Percentiles rank a stretch among this genome's conserved stretches.
Conservation (phyloP, 768 basidiomycete species). For the Chiua virens region DNA sequence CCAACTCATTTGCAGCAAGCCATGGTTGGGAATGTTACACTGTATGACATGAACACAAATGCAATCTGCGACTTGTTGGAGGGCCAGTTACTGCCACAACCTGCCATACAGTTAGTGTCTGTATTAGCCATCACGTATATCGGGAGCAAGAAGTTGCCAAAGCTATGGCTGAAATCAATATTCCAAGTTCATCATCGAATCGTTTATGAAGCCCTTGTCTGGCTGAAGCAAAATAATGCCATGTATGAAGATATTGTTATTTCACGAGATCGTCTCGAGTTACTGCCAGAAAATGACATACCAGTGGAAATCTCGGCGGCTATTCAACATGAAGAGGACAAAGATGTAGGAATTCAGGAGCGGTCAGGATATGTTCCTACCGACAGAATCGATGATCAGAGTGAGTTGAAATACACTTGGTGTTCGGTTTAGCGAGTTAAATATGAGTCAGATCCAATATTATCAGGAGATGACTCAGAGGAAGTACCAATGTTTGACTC, state of each 20-base stretch:
- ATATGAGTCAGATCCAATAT: too few relatives aligned
- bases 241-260: constrained; percentile 26
- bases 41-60: constrained; percentile 22
- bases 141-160: constrained; percentile 20
- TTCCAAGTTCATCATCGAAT: constrained; percentile 24
- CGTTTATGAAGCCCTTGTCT: constrained; percentile 28
- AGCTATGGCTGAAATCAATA: constrained; percentile 14
- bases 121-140: constrained; percentile 34
- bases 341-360: constrained; percentile 21
- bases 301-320: constrained; percentile 28
- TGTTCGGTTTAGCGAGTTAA: too few relatives aligned
- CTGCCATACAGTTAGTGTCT: constrained; percentile 21
- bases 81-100: constrained; percentile 28
- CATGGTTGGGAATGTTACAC: constrained; percentile 36
- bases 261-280: constrained; percentile 12
- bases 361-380: constrained; percentile 31
- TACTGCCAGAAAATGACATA: constrained; percentile 33
- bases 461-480: too few relatives aligned
- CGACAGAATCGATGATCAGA: constrained; percentile 6
- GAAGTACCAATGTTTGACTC: too few relatives aligned
- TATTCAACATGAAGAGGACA: constrained; percentile 23
- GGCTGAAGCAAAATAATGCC: constrained; percentile 34
- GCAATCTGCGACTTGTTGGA: constrained; percentile 30
- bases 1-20: constrained; percentile 16
- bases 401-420: constrained; percentile 18